Conservation (phyloP, 2,329 filamentous ascomycete species). For the Aureobasidium mangrovei region DNA sequence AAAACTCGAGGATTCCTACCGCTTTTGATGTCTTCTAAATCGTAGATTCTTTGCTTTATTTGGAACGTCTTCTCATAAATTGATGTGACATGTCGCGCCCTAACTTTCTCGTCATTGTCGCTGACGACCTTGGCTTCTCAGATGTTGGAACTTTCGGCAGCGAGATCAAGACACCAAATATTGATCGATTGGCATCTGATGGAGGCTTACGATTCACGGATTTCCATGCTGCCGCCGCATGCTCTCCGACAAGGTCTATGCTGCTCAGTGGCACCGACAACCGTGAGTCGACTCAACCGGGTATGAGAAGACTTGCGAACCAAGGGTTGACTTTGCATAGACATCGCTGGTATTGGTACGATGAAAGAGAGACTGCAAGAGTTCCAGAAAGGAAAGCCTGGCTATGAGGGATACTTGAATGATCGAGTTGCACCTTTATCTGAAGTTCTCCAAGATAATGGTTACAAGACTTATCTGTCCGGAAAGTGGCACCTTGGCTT, state of each 20-base stretch:
- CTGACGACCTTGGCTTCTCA: conserved; percentile 27
- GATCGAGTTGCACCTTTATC: conserved; percentile 28
- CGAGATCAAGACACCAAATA: conserved; percentile 27
- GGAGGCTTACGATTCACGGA: conserved; percentile 23
- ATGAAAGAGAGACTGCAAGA: conserved; percentile 25
- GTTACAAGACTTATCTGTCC: conserved; percentile 30
- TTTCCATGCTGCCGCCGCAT: conserved; percentile 27
- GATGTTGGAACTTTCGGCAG: conserved; percentile 24
- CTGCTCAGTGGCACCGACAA: conserved; percentile 29
- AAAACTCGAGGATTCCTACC: background rate
- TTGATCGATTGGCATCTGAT: conserved; percentile 14
- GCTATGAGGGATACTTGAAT: conserved; percentile 32
- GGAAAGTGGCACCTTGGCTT: conserved; percentile 33
- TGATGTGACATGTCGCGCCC: conserved; percentile 12
- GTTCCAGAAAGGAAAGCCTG: conserved; percentile 22
- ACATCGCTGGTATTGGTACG: conserved; percentile 27
- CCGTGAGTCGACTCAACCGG: conserved; percentile 7
- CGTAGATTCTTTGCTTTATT: too few relatives aligned
- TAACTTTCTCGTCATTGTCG: conserved; percentile 20
- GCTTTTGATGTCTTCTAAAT: background rate
- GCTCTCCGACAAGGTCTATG: conserved; percentile 29
- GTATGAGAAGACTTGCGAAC: background rate
- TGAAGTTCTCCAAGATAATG: conserved; percentile 28
- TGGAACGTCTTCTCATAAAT: background rate
- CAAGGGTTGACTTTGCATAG: background rate